phyloP scores from a whole-genome alignment of 345 rosid genomes.

The Sisymbrium irio region DNA sequence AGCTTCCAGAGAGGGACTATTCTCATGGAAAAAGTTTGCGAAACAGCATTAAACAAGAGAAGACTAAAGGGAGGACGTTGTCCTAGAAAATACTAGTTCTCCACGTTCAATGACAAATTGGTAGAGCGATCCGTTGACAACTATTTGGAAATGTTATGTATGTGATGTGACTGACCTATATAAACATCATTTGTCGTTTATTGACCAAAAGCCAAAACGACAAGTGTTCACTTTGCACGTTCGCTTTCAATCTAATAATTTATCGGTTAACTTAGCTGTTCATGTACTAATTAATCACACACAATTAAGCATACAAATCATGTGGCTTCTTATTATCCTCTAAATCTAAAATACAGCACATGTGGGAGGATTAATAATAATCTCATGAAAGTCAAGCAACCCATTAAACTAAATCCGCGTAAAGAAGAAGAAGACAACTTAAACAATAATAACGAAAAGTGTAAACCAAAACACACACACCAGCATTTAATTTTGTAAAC shows the following conservation, averaged over 20 bases:
- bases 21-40: not conserved
- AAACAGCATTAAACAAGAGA: conserved; percentile 11
- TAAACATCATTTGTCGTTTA: conserved; percentile 6
- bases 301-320: conserved; percentile 16
- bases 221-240: conserved; percentile 26
- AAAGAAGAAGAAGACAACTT: not conserved
- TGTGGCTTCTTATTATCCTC: conserved; percentile 12
- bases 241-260: conserved; percentile 15
- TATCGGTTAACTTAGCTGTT: conserved; percentile 20
- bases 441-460: not conserved
- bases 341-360: not conserved
- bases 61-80: not conserved
- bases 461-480: not conserved
- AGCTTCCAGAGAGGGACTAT: not conserved
- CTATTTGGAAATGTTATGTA: not conserved
- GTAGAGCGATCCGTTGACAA: not conserved
- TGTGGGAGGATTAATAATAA: not conserved
- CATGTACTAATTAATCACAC: conserved; percentile 17
- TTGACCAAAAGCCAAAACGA: conserved; percentile 32
- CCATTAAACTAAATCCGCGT: conserved; percentile 15
- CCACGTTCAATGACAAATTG: not conserved
- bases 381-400: conserved; percentile 21
- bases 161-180: not conserved
- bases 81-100: not conserved
- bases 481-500: conserved; percentile 10